A percentile compares a stretch with the other conserved stretches of the same genome.
Conservation (phyloP, 2,329 filamentous ascomycete genomes). For the Incumbomyces lentus region DNA sequence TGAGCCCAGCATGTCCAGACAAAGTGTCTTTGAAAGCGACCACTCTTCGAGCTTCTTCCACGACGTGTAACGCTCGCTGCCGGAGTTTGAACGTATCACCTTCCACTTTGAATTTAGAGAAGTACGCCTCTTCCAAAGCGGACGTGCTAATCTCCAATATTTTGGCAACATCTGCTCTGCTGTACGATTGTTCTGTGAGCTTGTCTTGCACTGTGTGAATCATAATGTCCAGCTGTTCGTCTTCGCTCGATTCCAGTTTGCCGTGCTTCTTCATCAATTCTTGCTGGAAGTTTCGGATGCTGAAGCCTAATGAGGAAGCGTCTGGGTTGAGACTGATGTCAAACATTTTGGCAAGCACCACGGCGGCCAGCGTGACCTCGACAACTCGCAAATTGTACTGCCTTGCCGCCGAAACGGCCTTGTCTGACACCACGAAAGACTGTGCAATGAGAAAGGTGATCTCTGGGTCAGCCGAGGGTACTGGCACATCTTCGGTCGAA, state of each 20-base stretch:
- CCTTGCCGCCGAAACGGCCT: conserved; percentile 83
- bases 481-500: conserved; percentile 63
- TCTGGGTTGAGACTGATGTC: conserved; percentile 61
- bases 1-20: conserved; percentile 34
- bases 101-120: conserved; percentile 79
- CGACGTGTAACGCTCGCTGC: conserved; percentile 83
- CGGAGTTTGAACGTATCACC: conserved; percentile 79
- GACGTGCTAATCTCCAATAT: conserved; percentile 58
- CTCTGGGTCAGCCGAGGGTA: conserved; percentile 71
- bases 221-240: conserved; percentile 63
- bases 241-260: conserved; percentile 39
- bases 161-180: conserved; percentile 68
- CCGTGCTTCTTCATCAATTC: conserved; percentile 55
- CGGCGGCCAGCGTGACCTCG: conserved; percentile 81
- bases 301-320: conserved; percentile 70
- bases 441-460: conserved; percentile 90
- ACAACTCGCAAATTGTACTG: conserved; percentile 97
- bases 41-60: conserved; percentile 77
- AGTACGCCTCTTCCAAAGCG: conserved; percentile 67
- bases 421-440: conserved; percentile 87
- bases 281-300: conserved; percentile 77
- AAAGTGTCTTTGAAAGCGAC: conserved; percentile 72
- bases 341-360: conserved; percentile 51
- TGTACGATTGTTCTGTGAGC: conserved; percentile 76
- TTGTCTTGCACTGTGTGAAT: conserved; percentile 58